Evolutionary conservation across 2,329 filamentous ascomycete genomes (phyloP).

Genomic region (Calonectria ilicicola): DNA sequence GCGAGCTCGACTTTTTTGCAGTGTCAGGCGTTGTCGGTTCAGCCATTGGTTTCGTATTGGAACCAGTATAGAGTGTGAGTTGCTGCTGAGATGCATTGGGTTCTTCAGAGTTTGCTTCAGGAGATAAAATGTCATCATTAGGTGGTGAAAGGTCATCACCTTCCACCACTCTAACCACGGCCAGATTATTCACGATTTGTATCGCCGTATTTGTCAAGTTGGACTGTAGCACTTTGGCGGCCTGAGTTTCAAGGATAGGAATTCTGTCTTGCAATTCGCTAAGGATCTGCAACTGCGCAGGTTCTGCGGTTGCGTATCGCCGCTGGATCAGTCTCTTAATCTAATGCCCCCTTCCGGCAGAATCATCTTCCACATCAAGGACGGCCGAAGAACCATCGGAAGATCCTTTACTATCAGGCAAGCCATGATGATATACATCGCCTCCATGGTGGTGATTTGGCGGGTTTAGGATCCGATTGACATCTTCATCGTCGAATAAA

Average conservation of each 20-base stretch:
- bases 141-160: neutral
- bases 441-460: neutral
- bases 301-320: neutral
- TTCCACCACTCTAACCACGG: neutral
- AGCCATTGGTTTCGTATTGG: neutral
- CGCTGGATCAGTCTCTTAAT: neutral
- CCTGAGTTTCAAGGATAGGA: neutral
- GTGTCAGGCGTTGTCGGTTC: neutral
- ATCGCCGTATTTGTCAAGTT: neutral
- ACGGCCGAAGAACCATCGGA: neutral
- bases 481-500: neutral
- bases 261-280: neutral
- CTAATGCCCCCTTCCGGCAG: neutral
- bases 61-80: neutral
- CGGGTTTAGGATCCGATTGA: neutral
- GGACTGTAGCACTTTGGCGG: neutral
- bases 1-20: neutral
- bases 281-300: neutral
- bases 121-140: too few relatives aligned
- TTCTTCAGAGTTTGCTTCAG: neutral
- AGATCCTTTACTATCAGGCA: neutral
- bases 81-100: neutral
- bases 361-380: neutral
- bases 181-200: neutral
- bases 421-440: neutral